These are phyloP conservation scores for Dictyophora rubrovolvata DNA, from an alignment of 768 basidiomycete genomes.

Conservation along the genomic window DNA sequence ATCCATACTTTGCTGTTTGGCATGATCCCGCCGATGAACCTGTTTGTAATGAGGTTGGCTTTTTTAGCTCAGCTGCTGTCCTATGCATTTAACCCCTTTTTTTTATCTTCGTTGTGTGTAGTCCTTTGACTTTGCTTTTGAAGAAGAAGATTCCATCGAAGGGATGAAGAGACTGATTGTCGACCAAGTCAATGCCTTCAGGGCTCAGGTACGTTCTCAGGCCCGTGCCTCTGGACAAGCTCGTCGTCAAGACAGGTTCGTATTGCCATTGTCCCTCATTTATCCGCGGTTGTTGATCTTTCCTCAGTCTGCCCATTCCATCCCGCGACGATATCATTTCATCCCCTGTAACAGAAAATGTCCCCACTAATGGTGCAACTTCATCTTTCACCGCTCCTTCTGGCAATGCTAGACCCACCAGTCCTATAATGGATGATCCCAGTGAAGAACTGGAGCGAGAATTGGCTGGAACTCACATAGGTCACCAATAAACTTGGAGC, in stretches of 20 bases:
- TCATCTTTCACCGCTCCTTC: constrained; percentile 47
- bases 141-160: constrained; percentile 92
- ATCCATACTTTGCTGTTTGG: constrained; percentile 95
- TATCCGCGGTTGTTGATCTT: not conserved
- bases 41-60: constrained; percentile 59
- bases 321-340: constrained; percentile 70
- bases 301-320: constrained; percentile 63
- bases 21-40: constrained; percentile 97
- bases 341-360: constrained; percentile 59
- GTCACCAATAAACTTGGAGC: constrained; percentile 4
- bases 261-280: not conserved
- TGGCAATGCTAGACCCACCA: constrained; percentile 32
- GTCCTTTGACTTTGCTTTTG: constrained; percentile 91
- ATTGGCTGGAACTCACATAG: constrained; percentile 62
- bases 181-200: constrained; percentile 83
- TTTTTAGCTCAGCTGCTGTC: not conserved
- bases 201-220: constrained; percentile 82
- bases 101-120: constrained; percentile 2
- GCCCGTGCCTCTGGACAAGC: constrained; percentile 63
- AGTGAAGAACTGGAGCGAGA: constrained; percentile 80
- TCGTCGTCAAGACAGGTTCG: constrained; percentile 67
- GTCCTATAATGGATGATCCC: constrained; percentile 75
- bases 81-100: not conserved
- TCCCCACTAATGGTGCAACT: constrained; percentile 53
- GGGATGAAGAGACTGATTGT: constrained; percentile 97